Evolutionary conservation across 2,329 filamentous ascomycete species (phyloP), one percentile per base, ranked within the genome.

Genomic region (Volutella citrinella): DNA sequence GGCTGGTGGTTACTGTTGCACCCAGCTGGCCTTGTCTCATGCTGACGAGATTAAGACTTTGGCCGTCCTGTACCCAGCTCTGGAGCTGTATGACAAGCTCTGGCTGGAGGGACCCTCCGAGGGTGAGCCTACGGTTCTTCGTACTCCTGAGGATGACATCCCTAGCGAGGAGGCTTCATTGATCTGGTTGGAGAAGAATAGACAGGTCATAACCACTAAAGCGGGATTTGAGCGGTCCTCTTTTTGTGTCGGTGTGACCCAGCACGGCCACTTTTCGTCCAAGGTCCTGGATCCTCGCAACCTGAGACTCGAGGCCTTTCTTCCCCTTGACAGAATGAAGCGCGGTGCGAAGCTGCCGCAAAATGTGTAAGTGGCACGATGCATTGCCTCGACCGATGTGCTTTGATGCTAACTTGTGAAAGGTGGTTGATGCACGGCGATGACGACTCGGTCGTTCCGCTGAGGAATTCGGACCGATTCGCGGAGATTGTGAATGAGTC

Each of bases 1-100:
- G 5, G 52, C 54, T 5, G 54, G 54, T 21, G 52, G 54, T 4
- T 57, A 57, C 18, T 39, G 43, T 3, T 40, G 46, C 2, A 22
- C 28, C 2, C 44, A 54, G 23, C 15, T 46, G 1, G 51, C 48
- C 0, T 38, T 57, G 6, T 46, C 46, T 1, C 48, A 57, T 5
- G 44, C 52, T 0, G 35, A 45, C 4, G 48, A 49, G 1, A 39
- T 56, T 14, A 22, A 26, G 0, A 43, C 40, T 1, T 27, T 54
- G 5, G 40, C 44, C 2, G 6, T 47, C 1, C 32, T 45, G 0
- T 57, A 56, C 7, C 54, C 52, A 3, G 13, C 42, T 3, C 5
- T 56, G 0, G 52, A 52, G 12, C 32, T 36, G 5, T 43, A 50
- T 11, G 50, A 54, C 11, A 37, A 19, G 2, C 6, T 49, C 1